Evolutionary conservation across 2,329 filamentous ascomycete species (phyloP).

Genomic region (Coniella lustricola): DNA sequence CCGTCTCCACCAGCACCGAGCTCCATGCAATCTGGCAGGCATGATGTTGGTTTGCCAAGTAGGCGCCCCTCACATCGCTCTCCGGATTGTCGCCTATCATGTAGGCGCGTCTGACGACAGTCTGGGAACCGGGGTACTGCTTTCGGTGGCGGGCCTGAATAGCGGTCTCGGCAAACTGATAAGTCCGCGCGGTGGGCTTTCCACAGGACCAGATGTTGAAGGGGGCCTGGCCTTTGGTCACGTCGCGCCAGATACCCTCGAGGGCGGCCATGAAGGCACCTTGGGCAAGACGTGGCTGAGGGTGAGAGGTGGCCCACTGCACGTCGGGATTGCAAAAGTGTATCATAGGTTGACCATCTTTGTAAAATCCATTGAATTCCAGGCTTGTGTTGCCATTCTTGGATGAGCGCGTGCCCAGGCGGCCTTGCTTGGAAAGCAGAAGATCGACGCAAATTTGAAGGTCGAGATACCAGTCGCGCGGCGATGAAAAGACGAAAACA

Average conservation of each 20-base stretch:
- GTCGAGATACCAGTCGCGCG: slow-evolving; percentile 30
- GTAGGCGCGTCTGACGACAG: slow-evolving; percentile 48
- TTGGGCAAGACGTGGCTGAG: slow-evolving; percentile 61
- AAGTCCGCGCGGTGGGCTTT: slow-evolving; percentile 58
- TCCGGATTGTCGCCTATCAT: slow-evolving; percentile 67
- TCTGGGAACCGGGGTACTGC: slow-evolving; percentile 3
- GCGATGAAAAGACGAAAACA: slow-evolving; percentile 28
- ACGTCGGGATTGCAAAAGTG: slow-evolving; percentile 68
- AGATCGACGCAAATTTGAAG: slow-evolving; percentile 27
- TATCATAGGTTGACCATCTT: slow-evolving; percentile 57
- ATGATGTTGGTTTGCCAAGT: background rate
- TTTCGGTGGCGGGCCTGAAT: slow-evolving; percentile 30
- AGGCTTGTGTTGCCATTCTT: slow-evolving; percentile 44
- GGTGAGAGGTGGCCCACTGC: slow-evolving; percentile 61
- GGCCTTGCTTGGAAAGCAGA: slow-evolving; percentile 39
- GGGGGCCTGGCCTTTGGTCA: slow-evolving; percentile 30
- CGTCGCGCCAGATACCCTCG: slow-evolving; percentile 54
- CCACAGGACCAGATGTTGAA: slow-evolving; percentile 54
- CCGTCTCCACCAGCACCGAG: slow-evolving; percentile 60
- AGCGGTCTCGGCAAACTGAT: slow-evolving; percentile 57
- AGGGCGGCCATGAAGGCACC: slow-evolving; percentile 61
- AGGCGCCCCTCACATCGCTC: slow-evolving; percentile 61
- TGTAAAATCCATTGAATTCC: slow-evolving; percentile 29
- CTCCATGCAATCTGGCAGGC: slow-evolving; percentile 51
- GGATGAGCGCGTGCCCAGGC: slow-evolving; percentile 53